These are phyloP conservation scores for Paraconiothyrium brasiliense DNA, from an alignment of 2,329 filamentous ascomycete genomes.

Conservation along the genomic window DNA sequence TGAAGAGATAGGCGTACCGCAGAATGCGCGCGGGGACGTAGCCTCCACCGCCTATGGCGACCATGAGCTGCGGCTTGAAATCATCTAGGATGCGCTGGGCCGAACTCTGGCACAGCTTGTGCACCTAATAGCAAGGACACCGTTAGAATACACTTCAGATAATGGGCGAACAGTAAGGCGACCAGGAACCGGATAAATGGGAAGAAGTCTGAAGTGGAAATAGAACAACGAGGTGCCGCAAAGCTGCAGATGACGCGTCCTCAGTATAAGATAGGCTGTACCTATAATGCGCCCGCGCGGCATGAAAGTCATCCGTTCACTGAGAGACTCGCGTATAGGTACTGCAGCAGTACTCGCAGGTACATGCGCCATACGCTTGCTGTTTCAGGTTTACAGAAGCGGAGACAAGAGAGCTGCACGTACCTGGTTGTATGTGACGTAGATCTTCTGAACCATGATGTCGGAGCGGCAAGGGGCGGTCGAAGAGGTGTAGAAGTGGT, in stretches of 20 bases:
- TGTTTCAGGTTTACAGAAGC: slow-evolving; percentile 14
- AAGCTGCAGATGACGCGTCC: not conserved
- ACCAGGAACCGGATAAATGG: slow-evolving; percentile 14
- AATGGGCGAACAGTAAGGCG: not conserved
- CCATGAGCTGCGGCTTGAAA: slow-evolving; percentile 94
- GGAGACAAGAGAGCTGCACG: slow-evolving; percentile 25
- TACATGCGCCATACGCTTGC: slow-evolving; percentile 15
- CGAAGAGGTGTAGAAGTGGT: slow-evolving; percentile 6
- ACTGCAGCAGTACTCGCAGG: slow-evolving; percentile 20
- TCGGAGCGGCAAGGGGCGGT: slow-evolving; percentile 16
- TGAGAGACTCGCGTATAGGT: slow-evolving; percentile 10
- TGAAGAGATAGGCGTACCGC: slow-evolving; percentile 61
- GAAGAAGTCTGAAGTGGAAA: not conserved
- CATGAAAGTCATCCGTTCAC: slow-evolving; percentile 5
- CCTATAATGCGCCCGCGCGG: slow-evolving; percentile 6
- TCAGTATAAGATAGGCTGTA: not conserved
- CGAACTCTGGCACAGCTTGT: slow-evolving; percentile 93
- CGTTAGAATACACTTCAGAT: not conserved
- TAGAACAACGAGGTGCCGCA: not conserved
- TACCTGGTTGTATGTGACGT: slow-evolving; percentile 56
- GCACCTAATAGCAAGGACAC: slow-evolving; percentile 70
- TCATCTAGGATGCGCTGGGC: slow-evolving; percentile 82
- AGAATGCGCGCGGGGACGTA: slow-evolving; percentile 97
- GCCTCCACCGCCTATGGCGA: slow-evolving; percentile 96
- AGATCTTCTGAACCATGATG: slow-evolving; percentile 54